phyloP scores from a whole-genome alignment of 83 land plant genomes.

The Picea abies region DNA sequence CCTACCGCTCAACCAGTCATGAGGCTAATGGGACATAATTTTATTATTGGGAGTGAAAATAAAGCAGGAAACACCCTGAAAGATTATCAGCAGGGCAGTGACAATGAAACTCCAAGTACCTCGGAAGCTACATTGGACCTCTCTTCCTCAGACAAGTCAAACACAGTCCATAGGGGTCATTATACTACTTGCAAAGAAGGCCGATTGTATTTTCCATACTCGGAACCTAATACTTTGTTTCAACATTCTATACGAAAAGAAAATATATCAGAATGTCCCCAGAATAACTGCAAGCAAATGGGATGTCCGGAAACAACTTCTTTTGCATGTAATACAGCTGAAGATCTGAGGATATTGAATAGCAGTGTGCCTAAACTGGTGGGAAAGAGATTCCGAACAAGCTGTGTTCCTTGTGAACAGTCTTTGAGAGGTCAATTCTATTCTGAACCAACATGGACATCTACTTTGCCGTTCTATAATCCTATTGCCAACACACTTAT shows the following conservation, averaged over 20 bases:
- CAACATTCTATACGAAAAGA: not conserved
- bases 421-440: not conserved
- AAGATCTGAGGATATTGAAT: not conserved
- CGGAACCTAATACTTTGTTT: not conserved
- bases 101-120: not conserved
- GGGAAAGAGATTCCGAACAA: not conserved
- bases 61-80: not conserved
- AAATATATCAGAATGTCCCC: not conserved
- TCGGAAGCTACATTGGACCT: not conserved
- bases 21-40: slow-evolving; percentile 10
- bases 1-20: not conserved
- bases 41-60: not conserved
- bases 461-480: not conserved
- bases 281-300: not conserved
- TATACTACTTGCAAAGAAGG: not conserved
- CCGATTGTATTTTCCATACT: not conserved
- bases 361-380: not conserved
- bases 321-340: not conserved
- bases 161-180: not conserved
- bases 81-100: not conserved
- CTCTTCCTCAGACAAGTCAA: not conserved
- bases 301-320: too few relatives aligned
- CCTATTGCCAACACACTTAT: not conserved
- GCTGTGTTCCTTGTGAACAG: not conserved
- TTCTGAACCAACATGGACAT: slow-evolving; percentile 1